Base-by-base conservation (phyloP, 2,329 filamentous ascomycete genomes). In the Paecilomyces formosus region DNA sequence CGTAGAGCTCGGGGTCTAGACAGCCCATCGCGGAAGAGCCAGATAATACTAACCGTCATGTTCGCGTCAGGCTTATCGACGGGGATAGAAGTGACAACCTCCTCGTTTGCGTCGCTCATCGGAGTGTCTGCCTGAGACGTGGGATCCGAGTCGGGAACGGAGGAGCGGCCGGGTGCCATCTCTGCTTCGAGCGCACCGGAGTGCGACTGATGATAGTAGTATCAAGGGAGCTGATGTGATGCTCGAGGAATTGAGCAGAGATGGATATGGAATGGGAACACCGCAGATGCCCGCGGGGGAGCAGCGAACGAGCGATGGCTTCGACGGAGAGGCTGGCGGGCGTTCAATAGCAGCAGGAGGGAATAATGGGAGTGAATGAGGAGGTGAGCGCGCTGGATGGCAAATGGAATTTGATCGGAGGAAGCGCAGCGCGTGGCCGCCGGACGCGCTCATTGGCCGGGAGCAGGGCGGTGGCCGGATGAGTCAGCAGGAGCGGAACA, bases 81-180 rank as follows among this genome's bases (percentile, higher is more conserved):
- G 3, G 72, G 68, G 59, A 74, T 69, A n/a, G 69, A 68, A 31
- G 70, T 66, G 51, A 72, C 63, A 54, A 65, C 59, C 56, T 73
- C 70, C 51, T 72, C 71, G 61, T 72, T 72, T 51, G 66, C 70
- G 62, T 80, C 78, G 21, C 72, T 73, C 76, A 80, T 80, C 3
- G 77, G 73, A 15, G 76, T 79, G 65, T 80, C 78, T 54, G 68
- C 72, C 58, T 77, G 74, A 26, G 76, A 77, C 5, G 75, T 73
- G 28, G 73, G 68, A 54, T 76, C 75, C 31, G 76, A 75, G 53
- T 70, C 69, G 30, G 70, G 66, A 45, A 66, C 65, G 55, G 66
- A 60, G 53, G 63, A 63, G 58, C 65, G 66, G 56, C 72, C 70
- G 57, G 75, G 74, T 57, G 77, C 75, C 78, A 80, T 80, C 31